A percentile compares a stretch with the other conserved stretches of the same genome.
phyloP scores from a whole-genome alignment of 2,329 filamentous ascomycete species.

The Ascochyta rabiei region DNA sequence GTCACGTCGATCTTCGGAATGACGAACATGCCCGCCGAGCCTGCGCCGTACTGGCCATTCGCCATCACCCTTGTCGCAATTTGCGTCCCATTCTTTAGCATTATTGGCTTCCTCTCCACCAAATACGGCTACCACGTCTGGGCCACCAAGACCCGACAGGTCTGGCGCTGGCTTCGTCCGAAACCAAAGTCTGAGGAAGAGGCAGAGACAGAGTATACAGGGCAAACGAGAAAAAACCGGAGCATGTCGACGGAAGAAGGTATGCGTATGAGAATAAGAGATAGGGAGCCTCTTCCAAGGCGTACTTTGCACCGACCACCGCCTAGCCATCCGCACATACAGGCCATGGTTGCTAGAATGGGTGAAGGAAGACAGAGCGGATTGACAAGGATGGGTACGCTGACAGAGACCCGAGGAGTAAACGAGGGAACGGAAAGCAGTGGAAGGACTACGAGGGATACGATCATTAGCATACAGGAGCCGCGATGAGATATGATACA shows the following conservation, averaged over 20 bases:
- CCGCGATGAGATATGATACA: constrained; percentile 6
- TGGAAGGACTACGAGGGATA: constrained; percentile 25
- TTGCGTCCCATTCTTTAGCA: constrained; percentile 54
- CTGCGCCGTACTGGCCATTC: constrained; percentile 47
- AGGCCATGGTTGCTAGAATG: constrained; percentile 37
- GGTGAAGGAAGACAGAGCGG: constrained; percentile 37
- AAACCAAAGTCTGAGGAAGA: constrained; percentile 15
- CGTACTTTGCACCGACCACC: constrained; percentile 18
- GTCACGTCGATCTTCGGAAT: constrained; percentile 65
- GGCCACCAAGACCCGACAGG: constrained; percentile 36
- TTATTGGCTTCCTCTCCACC: constrained; percentile 54
- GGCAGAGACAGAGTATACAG: constrained; percentile 13
- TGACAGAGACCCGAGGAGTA: constrained; percentile 13
- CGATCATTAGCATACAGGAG: constrained; percentile 29
- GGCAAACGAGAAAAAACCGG: constrained; percentile 21
- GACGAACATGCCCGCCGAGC: constrained; percentile 52
- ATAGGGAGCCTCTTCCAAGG: constrained; percentile 6
- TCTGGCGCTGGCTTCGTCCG: constrained; percentile 37
- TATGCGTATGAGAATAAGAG: constrained; percentile 32
- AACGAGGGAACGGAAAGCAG: constrained; percentile 3
- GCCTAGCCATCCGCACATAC: constrained; percentile 38
- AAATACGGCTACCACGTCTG: constrained; percentile 49
- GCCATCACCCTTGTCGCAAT: constrained; percentile 50
- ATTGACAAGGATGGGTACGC: constrained; percentile 29
- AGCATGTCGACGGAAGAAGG: constrained; percentile 38